Base-by-base conservation (phyloP, 768 basidiomycete genomes). In the Phylloporus sp. region DNA sequence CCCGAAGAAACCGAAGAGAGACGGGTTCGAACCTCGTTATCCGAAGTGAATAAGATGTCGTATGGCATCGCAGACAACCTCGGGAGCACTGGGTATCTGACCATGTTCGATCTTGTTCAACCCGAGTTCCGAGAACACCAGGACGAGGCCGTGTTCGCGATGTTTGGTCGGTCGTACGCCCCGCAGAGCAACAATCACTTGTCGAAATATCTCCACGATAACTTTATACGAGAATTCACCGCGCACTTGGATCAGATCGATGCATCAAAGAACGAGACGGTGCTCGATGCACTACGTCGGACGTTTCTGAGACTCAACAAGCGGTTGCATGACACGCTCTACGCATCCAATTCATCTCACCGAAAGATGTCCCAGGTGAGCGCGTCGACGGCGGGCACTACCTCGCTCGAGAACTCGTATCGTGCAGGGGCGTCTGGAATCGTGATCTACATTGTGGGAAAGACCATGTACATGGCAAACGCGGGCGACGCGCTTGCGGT, bases 51-150 rank as follows among this genome's bases (percentile, higher is more conserved):
- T 70, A 83, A 82, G 48, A 91, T 99, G 90, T 84, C 87, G 23
- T 98, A 98, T 60, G 97, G 95, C 15, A 95, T 99, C 50, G 91
- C 95, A 0, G 97, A 99, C 63, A 90, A 87, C 15, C 74, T 98
- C 34, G 94, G 94, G 18, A 76, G 74, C 51, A 79, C 81, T 53
- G 88, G 93, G 42, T 81, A 83, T 48, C 78, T 97, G 38, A 86
- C 81, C 41, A 92, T 95, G 84, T 80, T 97, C 57, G 97, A 99
- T 69, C 79, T 98, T 23, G 95, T 95, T 6, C 84, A 94, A 42
- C 85, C 86, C 32, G 82, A 89, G 59, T 97, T 95, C 71, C 82
- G 87, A 8, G 82, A 80, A 13, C 74, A 77, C 51, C 78, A 82
- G 41, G 83, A 85, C 62, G 90, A 95, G 66, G 91, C 91, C 12